Evolutionary conservation across 2,329 filamentous ascomycete species (phyloP), one percentile per base, ranked within the genome.

Genomic region (Sporothrix pallida): DNA sequence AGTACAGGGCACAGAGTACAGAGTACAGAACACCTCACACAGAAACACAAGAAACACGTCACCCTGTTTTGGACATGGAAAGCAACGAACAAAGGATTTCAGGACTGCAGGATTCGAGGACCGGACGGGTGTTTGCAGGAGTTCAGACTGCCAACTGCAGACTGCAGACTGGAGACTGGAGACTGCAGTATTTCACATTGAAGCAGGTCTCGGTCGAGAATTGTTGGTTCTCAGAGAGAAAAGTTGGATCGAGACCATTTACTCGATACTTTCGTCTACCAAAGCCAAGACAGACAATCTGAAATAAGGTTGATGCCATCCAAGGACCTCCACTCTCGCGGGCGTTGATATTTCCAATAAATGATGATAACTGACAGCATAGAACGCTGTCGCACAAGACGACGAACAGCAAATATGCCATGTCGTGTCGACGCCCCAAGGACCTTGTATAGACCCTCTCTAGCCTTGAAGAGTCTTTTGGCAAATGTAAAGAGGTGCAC

Each of bases 361-460:
- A 13, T n/a, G 20, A 7, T 8, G 37, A 23, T 5, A 31, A 5
- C 31, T 31, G 31, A 31, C 31, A 31, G 31, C 2, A 15, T 46
- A 46, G 60, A 65, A 65, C 60, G 2, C 12, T n/a, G 42, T 26
- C n/a, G 12, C 10, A 67, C 62, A 67, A 48, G n/a, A 48, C n/a
- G 31, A 26, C 62, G 42, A 67, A 67, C 62, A 67, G 20, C n/a
- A 46, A 48, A 67, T 48, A 67, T 67, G 42, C 62, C 62, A 48
- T 63, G 37, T 9, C 7, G 2, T 58, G 52, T 20, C 52, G 20
- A 23, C 23, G 15, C 15, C 7, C 31, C n/a, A 46, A 67, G 42
- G 62, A 48, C 23, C 23, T 3, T n/a, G n/a, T n/a, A n/a, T 26
- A 26, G 23, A 26, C 62, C 62, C 62, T 65, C 42, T 37, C 31